These are phyloP conservation scores for Copromyces sp. DNA, from an alignment of 495 filamentous ascomycete genomes.

Conservation along the genomic window DNA sequence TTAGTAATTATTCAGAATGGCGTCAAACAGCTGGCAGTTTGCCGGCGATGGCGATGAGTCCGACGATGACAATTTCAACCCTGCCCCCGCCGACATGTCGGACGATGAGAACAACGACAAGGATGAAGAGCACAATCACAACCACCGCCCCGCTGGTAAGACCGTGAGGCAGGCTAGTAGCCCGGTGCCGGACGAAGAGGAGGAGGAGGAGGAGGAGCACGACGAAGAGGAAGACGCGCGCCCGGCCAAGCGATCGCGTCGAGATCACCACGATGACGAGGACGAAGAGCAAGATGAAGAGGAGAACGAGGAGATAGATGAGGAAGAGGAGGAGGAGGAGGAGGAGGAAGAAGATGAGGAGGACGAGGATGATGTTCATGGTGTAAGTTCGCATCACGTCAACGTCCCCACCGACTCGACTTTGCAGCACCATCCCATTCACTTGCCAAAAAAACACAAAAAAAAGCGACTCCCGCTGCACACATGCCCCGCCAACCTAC, in stretches of 20 bases:
- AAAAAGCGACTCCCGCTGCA: background rate
- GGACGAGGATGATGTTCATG: slow-evolving; percentile 30
- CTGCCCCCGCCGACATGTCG: slow-evolving; percentile 54
- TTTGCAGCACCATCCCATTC: background rate
- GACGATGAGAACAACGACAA: slow-evolving; percentile 45
- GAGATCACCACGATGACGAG: slow-evolving; percentile 24
- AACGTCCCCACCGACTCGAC: background rate
- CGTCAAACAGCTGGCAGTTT: slow-evolving; percentile 17
- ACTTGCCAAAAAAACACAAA: background rate
- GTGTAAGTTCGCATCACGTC: slow-evolving; percentile 17
- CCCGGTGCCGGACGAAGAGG: slow-evolving; percentile 20
- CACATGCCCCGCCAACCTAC: slow-evolving; percentile 2
- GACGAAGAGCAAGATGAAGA: slow-evolving; percentile 35
- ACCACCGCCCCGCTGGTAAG: background rate
- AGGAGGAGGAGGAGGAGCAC: slow-evolving; percentile 36
- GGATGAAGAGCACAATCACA: background rate
- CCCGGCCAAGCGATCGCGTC: slow-evolving; percentile 15
- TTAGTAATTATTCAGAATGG: slow-evolving; percentile 10
- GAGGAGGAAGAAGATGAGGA: slow-evolving; percentile 40
- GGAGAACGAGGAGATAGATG: slow-evolving; percentile 36
- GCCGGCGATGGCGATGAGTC: slow-evolving; percentile 46
- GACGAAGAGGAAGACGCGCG: slow-evolving; percentile 19
- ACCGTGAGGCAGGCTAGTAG: slow-evolving; percentile 12
- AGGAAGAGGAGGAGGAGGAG: slow-evolving; percentile 49
- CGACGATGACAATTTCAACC: slow-evolving; percentile 78